Percentiles rank a stretch among this genome's conserved stretches.
Conservation (phyloP, 176 grass and related monocot species). For the Ensete glaucum region DNA sequence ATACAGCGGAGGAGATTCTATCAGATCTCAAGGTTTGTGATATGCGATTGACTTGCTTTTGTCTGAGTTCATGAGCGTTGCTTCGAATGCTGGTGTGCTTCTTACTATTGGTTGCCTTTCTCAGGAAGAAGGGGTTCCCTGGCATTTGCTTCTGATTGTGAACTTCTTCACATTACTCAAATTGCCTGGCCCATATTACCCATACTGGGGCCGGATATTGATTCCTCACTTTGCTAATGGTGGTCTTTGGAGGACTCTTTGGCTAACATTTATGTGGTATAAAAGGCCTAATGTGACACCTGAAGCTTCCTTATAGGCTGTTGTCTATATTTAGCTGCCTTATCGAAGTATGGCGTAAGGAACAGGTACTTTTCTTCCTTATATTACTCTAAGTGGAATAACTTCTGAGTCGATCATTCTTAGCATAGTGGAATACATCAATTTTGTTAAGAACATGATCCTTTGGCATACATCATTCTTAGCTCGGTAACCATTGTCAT, state of each 20-base stretch:
- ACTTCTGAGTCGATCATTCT: too few relatives aligned
- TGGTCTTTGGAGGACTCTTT: conserved; percentile 20
- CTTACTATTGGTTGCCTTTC: neutral
- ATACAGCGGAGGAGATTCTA: neutral
- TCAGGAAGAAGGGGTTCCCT: conserved; percentile 10
- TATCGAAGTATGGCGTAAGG: too few relatives aligned
- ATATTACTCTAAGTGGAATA: too few relatives aligned
- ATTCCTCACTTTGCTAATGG: conserved; percentile 30
- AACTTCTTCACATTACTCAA: conserved; percentile 18
- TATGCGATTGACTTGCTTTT: neutral
- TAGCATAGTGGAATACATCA: too few relatives aligned
- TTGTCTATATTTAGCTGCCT: too few relatives aligned
- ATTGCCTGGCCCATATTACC: conserved; percentile 21
- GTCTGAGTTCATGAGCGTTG: neutral
- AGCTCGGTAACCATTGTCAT: too few relatives aligned
- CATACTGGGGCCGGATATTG: conserved; percentile 19
- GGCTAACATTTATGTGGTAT: conserved; percentile 23
- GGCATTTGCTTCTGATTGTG: conserved; percentile 19
- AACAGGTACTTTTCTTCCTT: too few relatives aligned
- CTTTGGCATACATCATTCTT: too few relatives aligned
- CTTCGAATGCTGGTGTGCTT: neutral
- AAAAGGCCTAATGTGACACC: neutral
- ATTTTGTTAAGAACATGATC: too few relatives aligned
- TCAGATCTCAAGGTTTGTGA: conserved; percentile 11
- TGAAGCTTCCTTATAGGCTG: conserved; percentile 6